Percentiles rank a stretch among this genome's conserved stretches.
These are phyloP conservation scores for Trypanosoma vivax DNA, from an alignment of 208 protist species.

Conservation along the genomic window DNA sequence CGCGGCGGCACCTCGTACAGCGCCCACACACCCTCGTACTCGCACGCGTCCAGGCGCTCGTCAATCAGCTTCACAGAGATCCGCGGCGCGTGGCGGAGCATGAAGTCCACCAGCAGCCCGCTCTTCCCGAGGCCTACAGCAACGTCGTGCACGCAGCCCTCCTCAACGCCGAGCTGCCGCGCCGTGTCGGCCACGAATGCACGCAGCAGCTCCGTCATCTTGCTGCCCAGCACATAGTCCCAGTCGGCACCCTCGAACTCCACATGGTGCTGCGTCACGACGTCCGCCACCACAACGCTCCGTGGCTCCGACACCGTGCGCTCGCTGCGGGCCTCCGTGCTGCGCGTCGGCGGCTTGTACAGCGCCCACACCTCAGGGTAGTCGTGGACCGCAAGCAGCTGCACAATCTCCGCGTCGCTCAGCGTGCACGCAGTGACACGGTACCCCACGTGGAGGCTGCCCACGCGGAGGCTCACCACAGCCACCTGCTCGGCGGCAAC, in stretches of 20 bases:
- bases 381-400: background rate
- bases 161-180: background rate
- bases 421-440: background rate
- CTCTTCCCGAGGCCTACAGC: background rate
- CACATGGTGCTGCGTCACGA: background rate
- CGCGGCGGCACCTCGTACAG: slow-evolving; percentile 36
- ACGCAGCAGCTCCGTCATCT: background rate
- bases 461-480: background rate
- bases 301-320: no score
- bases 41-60: slow-evolving; percentile 21
- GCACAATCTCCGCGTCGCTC: background rate
- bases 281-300: background rate
- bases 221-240: background rate
- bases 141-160: background rate
- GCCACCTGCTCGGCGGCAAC: background rate
- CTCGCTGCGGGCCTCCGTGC: no score
- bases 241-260: background rate
- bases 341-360: no score
- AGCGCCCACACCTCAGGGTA: slow-evolving; percentile 1
- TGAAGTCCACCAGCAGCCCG: background rate
- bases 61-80: background rate
- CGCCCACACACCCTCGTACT: slow-evolving; percentile 35
- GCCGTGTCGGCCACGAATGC: background rate
- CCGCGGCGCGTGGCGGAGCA: background rate
- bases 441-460: background rate